Percentiles rank a stretch among this genome's conserved stretches.
These are phyloP conservation scores for Xylariaceae sp. DNA, from an alignment of 2,329 filamentous ascomycete species.

Conservation along the genomic window DNA sequence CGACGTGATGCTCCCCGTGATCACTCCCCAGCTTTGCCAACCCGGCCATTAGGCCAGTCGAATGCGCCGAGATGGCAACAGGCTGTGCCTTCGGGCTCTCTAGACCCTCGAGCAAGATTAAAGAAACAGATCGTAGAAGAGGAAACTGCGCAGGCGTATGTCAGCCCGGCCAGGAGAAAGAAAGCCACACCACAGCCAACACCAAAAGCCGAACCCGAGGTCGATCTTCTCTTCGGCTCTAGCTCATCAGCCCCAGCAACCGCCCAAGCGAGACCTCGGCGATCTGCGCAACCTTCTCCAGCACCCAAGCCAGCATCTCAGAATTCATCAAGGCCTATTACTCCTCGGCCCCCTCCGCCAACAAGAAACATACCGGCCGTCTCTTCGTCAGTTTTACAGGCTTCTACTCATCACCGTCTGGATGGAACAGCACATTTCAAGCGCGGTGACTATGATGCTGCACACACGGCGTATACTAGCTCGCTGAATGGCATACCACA, in stretches of 20 bases:
- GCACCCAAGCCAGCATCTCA: slow-evolving; percentile 48
- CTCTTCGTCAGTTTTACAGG: slow-evolving; percentile 71
- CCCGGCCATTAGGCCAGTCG: slow-evolving; percentile 49
- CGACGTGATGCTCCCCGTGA: slow-evolving; percentile 48
- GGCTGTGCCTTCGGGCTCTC: slow-evolving; percentile 47
- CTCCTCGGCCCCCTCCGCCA: slow-evolving; percentile 55
- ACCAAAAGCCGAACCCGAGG: slow-evolving; percentile 54
- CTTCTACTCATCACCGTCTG: slow-evolving; percentile 78
- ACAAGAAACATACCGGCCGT: slow-evolving; percentile 67
- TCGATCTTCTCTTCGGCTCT: slow-evolving; percentile 69
- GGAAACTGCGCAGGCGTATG: slow-evolving; percentile 81
- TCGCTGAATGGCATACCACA: slow-evolving; percentile 78
- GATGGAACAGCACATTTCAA: slow-evolving; percentile 91
- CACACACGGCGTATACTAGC: slow-evolving; percentile 80
- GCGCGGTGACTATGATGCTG: slow-evolving; percentile 87
- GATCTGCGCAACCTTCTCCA: slow-evolving; percentile 43
- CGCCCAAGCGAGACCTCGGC: slow-evolving; percentile 30
- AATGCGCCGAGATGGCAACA: slow-evolving; percentile 68
- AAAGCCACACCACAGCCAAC: slow-evolving; percentile 63
- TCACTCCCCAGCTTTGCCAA: slow-evolving; percentile 57
- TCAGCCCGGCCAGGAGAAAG: slow-evolving; percentile 84
- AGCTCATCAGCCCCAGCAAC: slow-evolving; percentile 48
- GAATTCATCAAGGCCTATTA: slow-evolving; percentile 51
- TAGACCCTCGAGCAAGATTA: slow-evolving; percentile 66
- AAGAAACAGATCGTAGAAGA: slow-evolving; percentile 79